Conservation (phyloP, 2,329 filamentous ascomycete genomes). For the Ceratocystis cacaofunesta region DNA sequence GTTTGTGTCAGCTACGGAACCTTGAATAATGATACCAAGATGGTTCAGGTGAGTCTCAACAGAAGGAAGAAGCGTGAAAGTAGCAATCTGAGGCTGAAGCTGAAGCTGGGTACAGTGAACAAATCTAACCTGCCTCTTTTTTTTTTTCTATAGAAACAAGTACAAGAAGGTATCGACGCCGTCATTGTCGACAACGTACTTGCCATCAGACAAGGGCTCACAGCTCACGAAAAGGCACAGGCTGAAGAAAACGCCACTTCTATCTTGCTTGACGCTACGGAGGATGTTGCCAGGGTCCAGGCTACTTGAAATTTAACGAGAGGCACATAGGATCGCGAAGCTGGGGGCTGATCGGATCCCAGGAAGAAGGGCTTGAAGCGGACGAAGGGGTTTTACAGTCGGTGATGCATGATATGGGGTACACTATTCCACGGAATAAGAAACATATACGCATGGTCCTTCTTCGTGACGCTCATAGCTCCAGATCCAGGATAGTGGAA, state of each 20-base stretch:
- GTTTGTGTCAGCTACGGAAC: slow-evolving; percentile 92
- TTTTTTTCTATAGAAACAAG: slow-evolving; percentile 51
- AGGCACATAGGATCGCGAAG: background rate
- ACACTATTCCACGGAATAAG: background rate
- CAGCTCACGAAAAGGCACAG: slow-evolving; percentile 24
- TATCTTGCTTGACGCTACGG: background rate
- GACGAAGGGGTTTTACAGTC: background rate
- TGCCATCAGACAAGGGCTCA: slow-evolving; percentile 80
- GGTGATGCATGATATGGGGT: background rate
- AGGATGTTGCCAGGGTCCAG: background rate
- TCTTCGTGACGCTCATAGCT: background rate
- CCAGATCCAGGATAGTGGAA: background rate
- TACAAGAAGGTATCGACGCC: slow-evolving; percentile 88
- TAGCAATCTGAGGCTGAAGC: background rate
- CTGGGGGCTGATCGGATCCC: background rate
- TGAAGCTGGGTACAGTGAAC: background rate
- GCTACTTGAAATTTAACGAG: background rate
- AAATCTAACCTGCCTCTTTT: slow-evolving; percentile 3
- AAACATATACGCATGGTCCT: slow-evolving; percentile 3
- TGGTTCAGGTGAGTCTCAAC: slow-evolving; percentile 61
- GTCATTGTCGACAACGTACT: slow-evolving; percentile 95
- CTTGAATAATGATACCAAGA: slow-evolving; percentile 71
- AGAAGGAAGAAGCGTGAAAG: slow-evolving; percentile 10
- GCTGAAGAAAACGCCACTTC: slow-evolving; percentile 6
- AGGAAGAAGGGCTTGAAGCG: background rate